Conservation (phyloP, 108 stramenopile species). For the Stephanodiscus minutulus region DNA sequence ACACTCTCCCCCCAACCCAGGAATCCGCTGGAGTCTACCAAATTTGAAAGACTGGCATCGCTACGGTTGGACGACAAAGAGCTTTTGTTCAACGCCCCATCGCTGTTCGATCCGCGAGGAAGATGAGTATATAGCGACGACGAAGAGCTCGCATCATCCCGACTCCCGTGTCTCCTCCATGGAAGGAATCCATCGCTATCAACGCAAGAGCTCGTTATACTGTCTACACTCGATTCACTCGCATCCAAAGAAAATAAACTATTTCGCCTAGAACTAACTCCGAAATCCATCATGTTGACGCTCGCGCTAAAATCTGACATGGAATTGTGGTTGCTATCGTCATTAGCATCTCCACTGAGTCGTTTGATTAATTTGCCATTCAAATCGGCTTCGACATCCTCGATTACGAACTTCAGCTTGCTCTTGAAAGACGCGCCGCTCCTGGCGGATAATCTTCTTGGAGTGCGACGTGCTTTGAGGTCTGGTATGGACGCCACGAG, state of each 20-base stretch:
- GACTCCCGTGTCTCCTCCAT: not conserved
- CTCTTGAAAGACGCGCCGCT: not conserved
- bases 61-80: no score
- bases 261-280: not conserved
- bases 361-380: no score
- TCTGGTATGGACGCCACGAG: no score
- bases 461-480: not conserved
- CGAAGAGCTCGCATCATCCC: not conserved
- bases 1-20: not conserved
- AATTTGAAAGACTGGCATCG: not conserved
- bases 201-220: not conserved
- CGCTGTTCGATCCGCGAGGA: no score
- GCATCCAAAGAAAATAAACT: not conserved
- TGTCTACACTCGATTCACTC: not conserved
- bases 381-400: not conserved
- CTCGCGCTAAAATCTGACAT: not conserved
- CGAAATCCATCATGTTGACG: constrained; percentile 4
- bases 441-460: not conserved
- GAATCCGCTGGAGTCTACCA: not conserved
- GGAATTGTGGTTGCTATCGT: not conserved
- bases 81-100: no score
- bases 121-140: no score
- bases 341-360: not conserved
- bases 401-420: not conserved
- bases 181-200: not conserved